Base-by-base conservation (phyloP, 1,139 yeast species). In the Geotrichum bryndzae region DNA sequence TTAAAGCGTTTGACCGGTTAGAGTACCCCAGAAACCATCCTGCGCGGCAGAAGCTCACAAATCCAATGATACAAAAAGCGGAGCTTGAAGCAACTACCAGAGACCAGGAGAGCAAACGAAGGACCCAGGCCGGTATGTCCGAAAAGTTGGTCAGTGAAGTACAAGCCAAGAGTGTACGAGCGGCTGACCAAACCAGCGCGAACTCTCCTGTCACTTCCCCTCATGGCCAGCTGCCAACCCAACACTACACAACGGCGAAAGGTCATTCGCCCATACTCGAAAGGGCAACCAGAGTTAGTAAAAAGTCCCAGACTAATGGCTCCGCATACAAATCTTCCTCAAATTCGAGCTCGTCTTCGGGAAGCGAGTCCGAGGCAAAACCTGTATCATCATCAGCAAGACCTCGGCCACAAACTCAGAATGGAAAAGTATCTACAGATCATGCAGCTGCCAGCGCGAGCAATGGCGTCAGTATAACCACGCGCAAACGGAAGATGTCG, bases 1-100 rank as follows among this genome's bases (percentile, higher is more conserved):
- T 64, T 3, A 67, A 63, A 53, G 78, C 76, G 1, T 76, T 68
- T 63, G 76, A 72, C 58, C 63, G 73, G 10, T 68, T 75, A 41
- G 66, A 65, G 2, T 62, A 67, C 38, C 68, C 75, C 0, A 63
- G 63, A 1, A 72, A 72, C 54, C 76, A 74, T 59, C 65, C 72
- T 4, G 72, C 72, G 29, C 67, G 79, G 55, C 64, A 66, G 56
- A 65, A 64, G 35, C 66, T 75, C 38, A 64, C 71, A 41, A 76
- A 73, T 41, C 76, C 76, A 18, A 66, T 68, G 60, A 56, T 66
- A 13, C 66, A 71, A 53, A 63, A 63, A 23, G 64, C 63, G 15
- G 61, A 61, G 50, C 55, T 59, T 3, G 65, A 61, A 10, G 46
- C 54, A 10, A 56, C 58, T 2, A 57, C 45, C 1, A 61, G 54